A percentile compares a stretch with the other conserved stretches of the same genome.
Evolutionary conservation across 495 filamentous ascomycete species (phyloP).

Genomic region (Neurospora sp.): DNA sequence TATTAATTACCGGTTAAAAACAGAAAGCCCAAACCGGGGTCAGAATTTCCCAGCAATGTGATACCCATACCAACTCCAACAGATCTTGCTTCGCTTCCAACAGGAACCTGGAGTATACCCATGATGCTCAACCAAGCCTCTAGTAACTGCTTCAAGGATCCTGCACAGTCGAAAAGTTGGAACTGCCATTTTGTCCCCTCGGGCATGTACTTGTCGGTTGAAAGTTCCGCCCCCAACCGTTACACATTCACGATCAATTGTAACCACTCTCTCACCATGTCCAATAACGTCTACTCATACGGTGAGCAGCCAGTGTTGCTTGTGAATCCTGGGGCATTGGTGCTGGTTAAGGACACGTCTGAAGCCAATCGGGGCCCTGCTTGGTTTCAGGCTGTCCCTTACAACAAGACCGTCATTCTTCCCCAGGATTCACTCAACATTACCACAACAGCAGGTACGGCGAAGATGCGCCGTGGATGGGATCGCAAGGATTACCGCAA

Average conservation of each 20-base stretch:
- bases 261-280: conserved; percentile 23
- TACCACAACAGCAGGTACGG: conserved; percentile 1
- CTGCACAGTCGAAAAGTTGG: conserved; percentile 57
- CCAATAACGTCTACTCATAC: conserved; percentile 44
- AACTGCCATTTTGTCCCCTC: conserved; percentile 42
- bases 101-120: conserved; percentile 56
- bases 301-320: conserved; percentile 64
- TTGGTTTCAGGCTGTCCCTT: conserved; percentile 57
- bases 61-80: conserved; percentile 49
- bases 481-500: conserved; percentile 31
- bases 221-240: conserved; percentile 6
- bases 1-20: background rate
- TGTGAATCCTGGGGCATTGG: conserved; percentile 36
- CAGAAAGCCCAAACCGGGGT: background rate
- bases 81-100: conserved; percentile 48
- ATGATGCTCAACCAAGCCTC: conserved; percentile 44
- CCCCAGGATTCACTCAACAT: conserved; percentile 40
- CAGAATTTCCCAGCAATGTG: conserved; percentile 29
- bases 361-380: conserved; percentile 59
- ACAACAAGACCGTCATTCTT: conserved; percentile 77
- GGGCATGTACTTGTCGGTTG: conserved; percentile 24
- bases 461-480: conserved; percentile 10
- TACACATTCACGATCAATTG: conserved; percentile 27
- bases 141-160: conserved; percentile 55
- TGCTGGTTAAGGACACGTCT: conserved; percentile 53